Evolutionary conservation across 306 rosid species (phyloP).

Genomic region (Vachellia pachyceras): DNA sequence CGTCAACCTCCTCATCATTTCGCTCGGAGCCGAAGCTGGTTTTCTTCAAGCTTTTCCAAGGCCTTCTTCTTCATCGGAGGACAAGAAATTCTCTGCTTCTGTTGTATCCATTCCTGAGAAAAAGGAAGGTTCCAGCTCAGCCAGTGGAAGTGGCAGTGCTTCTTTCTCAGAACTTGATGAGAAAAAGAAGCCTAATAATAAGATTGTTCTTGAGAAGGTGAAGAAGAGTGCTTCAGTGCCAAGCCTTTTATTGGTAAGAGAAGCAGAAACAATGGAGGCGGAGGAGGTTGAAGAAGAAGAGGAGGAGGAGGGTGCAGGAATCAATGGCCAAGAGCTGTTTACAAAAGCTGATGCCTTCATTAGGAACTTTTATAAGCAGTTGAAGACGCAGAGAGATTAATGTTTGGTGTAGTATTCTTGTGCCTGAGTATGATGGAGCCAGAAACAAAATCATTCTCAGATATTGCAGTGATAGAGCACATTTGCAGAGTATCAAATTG

Average conservation of each 20-base stretch:
- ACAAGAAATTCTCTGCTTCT: slow-evolving; percentile 32
- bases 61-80: slow-evolving; percentile 38
- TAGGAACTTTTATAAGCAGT: slow-evolving; percentile 76
- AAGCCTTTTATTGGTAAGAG: slow-evolving; percentile 70
- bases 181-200: slow-evolving; percentile 22
- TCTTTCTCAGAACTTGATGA: slow-evolving; percentile 33
- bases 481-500: neutral
- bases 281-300: slow-evolving; percentile 42
- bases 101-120: slow-evolving; percentile 34
- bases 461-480: neutral
- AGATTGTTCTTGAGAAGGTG: slow-evolving; percentile 38
- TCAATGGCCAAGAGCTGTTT: slow-evolving; percentile 65
- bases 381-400: slow-evolving; percentile 87
- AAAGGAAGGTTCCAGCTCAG: slow-evolving; percentile 12
- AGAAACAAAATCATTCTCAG: neutral
- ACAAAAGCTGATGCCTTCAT: slow-evolving; percentile 77
- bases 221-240: slow-evolving; percentile 64
- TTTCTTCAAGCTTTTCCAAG: slow-evolving; percentile 54
- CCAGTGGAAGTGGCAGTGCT: slow-evolving; percentile 12
- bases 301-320: slow-evolving; percentile 41
- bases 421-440: neutral
- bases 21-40: slow-evolving; percentile 76
- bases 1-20: slow-evolving; percentile 66
- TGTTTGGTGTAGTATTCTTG: slow-evolving; percentile 18
- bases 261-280: slow-evolving; percentile 39